A percentile compares a stretch with the other conserved stretches of the same genome.
Conservation (phyloP, 768 basidiomycete species). For the Tulasnella sp. region DNA sequence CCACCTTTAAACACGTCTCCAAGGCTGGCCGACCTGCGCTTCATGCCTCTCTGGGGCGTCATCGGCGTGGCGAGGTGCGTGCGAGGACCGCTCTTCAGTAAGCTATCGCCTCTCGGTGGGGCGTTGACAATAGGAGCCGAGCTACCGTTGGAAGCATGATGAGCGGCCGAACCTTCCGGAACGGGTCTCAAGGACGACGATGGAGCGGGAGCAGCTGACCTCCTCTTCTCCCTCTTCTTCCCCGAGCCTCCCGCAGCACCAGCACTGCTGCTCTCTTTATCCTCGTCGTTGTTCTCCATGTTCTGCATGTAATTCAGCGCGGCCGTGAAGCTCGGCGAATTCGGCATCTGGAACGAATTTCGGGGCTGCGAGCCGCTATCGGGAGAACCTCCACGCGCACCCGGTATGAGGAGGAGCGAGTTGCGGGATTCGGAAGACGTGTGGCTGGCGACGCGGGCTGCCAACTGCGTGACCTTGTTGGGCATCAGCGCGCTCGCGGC, state of each 20-base stretch:
- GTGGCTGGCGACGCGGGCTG: not conserved
- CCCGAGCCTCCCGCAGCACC: not conserved
- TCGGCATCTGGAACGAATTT: slow-evolving; percentile 27
- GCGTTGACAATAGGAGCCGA: not conserved
- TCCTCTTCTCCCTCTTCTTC: not conserved
- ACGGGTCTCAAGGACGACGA: slow-evolving; percentile 6
- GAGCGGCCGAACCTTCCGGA: slow-evolving; percentile 2
- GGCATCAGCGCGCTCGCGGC: not conserved
- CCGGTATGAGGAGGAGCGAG: not conserved
- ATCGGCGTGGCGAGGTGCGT: not conserved
- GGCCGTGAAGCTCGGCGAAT: slow-evolving; percentile 24
- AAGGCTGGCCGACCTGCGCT: slow-evolving; percentile 20
- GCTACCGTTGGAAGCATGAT: not conserved
- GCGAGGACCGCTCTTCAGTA: slow-evolving; percentile 11
- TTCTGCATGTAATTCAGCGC: slow-evolving; percentile 23
- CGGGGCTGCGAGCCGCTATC: not conserved
- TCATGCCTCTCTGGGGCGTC: slow-evolving; percentile 7
- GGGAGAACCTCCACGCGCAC: not conserved
- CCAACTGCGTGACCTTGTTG: slow-evolving; percentile 13
- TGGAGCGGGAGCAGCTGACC: not conserved
- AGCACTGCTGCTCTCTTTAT: not conserved
- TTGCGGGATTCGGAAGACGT: not conserved
- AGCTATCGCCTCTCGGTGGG: not conserved
- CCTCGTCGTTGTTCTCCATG: not conserved
- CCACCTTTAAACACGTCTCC: slow-evolving; percentile 19